A percentile compares a stretch with the other conserved stretches of the same genome.
phyloP scores from a whole-genome alignment of 768 basidiomycete genomes.

The Epithele typhae region DNA sequence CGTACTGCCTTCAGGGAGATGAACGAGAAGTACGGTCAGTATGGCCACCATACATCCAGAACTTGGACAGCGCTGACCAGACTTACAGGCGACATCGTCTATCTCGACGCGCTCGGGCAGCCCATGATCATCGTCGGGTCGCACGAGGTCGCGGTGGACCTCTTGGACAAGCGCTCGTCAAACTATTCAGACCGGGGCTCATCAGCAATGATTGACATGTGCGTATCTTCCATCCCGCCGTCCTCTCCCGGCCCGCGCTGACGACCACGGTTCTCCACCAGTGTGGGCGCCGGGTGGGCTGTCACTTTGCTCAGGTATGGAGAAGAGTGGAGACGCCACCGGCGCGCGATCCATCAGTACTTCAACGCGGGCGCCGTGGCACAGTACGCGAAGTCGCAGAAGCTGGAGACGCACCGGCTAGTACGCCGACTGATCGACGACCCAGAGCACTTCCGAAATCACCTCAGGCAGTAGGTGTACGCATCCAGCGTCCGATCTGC shows the following conservation, averaged over 20 bases:
- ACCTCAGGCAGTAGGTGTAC: constrained; percentile 2
- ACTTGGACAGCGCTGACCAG: neutral
- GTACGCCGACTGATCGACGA: neutral
- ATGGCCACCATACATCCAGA: neutral
- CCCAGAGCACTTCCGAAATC: constrained; percentile 1
- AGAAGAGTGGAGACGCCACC: constrained; percentile 4
- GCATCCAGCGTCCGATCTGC: neutral
- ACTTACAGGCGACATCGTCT: constrained; percentile 3
- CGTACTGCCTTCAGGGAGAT: constrained; percentile 1
- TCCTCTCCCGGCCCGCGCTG: neutral
- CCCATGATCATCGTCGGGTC: constrained; percentile 5
- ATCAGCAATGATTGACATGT: constrained; percentile 1
- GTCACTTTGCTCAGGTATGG: constrained; percentile 3
- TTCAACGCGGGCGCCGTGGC: neutral
- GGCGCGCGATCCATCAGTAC: constrained; percentile 8
- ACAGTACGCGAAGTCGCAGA: neutral
- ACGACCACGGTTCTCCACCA: neutral
- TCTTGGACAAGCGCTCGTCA: constrained; percentile 31
- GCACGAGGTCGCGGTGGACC: constrained; percentile 8
- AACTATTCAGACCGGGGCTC: constrained; percentile 26
- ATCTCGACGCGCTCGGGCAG: neutral
- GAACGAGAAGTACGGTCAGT: constrained; percentile 7
- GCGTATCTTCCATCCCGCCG: neutral
- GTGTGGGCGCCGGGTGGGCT: constrained; percentile 1
- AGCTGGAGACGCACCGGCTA: neutral